Percentiles rank a stretch among this genome's conserved stretches.
Evolutionary conservation across 1,284 basidiomycete species (phyloP).

Genomic region (Chalciporus piperatoides): DNA sequence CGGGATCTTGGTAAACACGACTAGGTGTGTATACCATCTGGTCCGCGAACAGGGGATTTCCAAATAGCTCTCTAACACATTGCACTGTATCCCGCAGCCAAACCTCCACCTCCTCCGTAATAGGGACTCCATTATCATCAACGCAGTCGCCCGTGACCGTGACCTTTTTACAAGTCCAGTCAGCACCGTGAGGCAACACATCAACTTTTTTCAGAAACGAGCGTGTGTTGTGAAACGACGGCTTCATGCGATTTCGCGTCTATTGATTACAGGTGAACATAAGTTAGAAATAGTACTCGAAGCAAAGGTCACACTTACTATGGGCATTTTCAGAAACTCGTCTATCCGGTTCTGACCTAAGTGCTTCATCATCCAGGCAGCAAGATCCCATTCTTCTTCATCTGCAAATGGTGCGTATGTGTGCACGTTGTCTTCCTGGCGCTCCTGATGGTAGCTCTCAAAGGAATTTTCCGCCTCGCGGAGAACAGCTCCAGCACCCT

Average conservation of each 20-base stretch:
- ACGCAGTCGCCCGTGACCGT: slow-evolving; percentile 16
- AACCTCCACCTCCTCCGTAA: slow-evolving; percentile 27
- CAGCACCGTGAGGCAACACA: slow-evolving; percentile 17
- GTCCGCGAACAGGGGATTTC: slow-evolving; percentile 21
- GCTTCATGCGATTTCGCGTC: not conserved
- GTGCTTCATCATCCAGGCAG: slow-evolving; percentile 9
- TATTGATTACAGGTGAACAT: not conserved
- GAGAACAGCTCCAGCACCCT: not conserved
- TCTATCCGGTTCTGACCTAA: not conserved
- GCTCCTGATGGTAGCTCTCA: not conserved
- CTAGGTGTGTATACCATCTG: slow-evolving; percentile 21
- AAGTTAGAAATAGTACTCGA: too few relatives aligned
- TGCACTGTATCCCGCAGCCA: slow-evolving; percentile 31
- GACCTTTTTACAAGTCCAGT: slow-evolving; percentile 24
- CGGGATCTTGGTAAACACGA: slow-evolving; percentile 13
- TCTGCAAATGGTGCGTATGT: slow-evolving; percentile 1
- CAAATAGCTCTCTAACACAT: slow-evolving; percentile 30
- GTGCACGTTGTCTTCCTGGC: not conserved
- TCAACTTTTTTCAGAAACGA: slow-evolving; percentile 22
- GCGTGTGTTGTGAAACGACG: slow-evolving; percentile 20
- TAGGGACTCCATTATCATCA: not conserved
- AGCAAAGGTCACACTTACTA: too few relatives aligned
- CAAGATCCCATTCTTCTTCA: slow-evolving; percentile 9
- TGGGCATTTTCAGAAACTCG: slow-evolving; percentile 10
- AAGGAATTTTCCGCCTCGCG: not conserved